Percentiles rank a stretch among this genome's conserved stretches.
Conservation (phyloP, 768 basidiomycete genomes). For the Leccinellum luteum region DNA sequence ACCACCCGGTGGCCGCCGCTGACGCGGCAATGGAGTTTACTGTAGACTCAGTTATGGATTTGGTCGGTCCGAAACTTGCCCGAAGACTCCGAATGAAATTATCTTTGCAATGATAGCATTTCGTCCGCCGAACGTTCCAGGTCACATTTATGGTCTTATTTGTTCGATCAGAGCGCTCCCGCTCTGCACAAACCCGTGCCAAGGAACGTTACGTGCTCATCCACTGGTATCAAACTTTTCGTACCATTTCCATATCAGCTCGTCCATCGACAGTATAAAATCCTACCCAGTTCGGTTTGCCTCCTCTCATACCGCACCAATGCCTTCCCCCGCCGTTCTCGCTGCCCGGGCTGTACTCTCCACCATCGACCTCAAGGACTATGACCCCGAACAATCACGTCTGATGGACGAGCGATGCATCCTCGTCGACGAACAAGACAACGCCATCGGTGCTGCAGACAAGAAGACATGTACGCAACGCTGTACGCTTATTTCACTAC, state of each 20-base stretch:
- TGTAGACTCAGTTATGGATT: not conserved
- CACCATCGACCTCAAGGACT: conserved; percentile 72
- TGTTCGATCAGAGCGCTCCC: not conserved
- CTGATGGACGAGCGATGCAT: conserved; percentile 97
- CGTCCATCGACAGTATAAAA: conserved; percentile 3
- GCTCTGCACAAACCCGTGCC: not conserved
- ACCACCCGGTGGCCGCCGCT: no score
- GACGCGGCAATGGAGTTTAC: no score
- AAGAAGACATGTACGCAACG: conserved; percentile 88
- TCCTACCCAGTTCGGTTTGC: not conserved
- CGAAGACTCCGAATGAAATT: not conserved
- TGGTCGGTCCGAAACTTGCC: conserved; percentile 2
- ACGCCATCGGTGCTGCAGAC: conserved; percentile 79
- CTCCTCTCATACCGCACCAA: conserved; percentile 23
- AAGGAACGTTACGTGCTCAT: not conserved
- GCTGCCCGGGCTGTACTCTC: conserved; percentile 66
- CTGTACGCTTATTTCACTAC: not conserved
- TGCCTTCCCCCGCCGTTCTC: conserved; percentile 59
- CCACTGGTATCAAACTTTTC: not conserved
- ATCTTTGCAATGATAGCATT: not conserved
- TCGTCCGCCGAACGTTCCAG: not conserved
- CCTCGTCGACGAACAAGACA: conserved; percentile 85
- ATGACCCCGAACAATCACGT: conserved; percentile 90
- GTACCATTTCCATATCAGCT: not conserved
- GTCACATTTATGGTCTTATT: not conserved